Percentiles rank a stretch among this genome's conserved stretches.
These are phyloP conservation scores for Entamoeba histolytica DNA, from an alignment of 208 protist genomes.

Conservation along the genomic window DNA sequence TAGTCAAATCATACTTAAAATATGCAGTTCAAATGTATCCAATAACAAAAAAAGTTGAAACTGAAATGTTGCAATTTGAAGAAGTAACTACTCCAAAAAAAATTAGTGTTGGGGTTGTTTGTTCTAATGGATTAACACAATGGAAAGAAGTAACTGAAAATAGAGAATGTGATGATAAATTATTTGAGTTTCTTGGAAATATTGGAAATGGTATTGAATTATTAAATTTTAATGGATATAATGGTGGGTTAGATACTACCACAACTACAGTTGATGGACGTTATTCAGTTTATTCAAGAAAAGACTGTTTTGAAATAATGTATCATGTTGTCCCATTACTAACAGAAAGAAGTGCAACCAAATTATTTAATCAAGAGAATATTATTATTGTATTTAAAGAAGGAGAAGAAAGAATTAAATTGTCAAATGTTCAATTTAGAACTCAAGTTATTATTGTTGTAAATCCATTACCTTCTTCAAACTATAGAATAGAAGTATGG, in stretches of 20 bases:
- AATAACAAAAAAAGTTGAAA: background rate
- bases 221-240: background rate
- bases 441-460: background rate
- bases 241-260: background rate
- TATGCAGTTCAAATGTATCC: background rate
- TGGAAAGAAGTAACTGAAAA: background rate
- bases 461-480: background rate
- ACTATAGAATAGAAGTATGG: background rate
- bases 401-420: background rate
- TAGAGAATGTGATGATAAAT: background rate
- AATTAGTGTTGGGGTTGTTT: background rate
- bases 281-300: background rate
- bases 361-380: background rate
- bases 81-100: background rate
- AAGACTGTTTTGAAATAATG: background rate
- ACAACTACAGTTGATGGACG: background rate
- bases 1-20: background rate
- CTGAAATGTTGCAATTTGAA: background rate
- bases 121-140: background rate
- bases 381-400: background rate
- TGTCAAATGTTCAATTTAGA: background rate
- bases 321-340: background rate
- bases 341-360: background rate
- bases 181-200: background rate
- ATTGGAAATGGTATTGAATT: background rate